Base-by-base conservation (phyloP, 345 rosid species). In the Citrus reticulata region DNA sequence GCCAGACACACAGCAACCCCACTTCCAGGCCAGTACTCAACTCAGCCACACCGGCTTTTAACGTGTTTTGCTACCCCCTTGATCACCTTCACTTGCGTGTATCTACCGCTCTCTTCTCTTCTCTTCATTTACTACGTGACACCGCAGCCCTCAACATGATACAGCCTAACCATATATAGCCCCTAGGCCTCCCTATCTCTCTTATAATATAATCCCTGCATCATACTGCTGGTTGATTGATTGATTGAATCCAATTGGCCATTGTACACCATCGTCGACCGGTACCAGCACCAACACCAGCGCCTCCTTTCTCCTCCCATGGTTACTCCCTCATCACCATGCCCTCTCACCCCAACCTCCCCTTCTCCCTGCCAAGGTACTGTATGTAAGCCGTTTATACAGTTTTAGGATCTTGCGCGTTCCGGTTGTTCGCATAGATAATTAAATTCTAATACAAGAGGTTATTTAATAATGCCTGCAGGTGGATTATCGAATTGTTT, bases 401-500 rank as follows among this genome's bases (percentile, higher is more conserved):
- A 42, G 4, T 2, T 42, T 42, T 42, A 42, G 49, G 49, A 42
- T 42, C 16, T 42, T 2, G 16, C 4, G 4, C 49, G 49, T 42
- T 42, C 16, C 49, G 4, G 49, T 42, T 42, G 49, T 42, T 42
- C 14, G 16, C 49, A 42, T 42, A 42, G 51, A 46, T 46, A 46
- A 46, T 46, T 46, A 46, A 11, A 46, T 11, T 46, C 51, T 46
- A 13, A 46, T 46, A 1, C 17, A 46, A 46, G 51, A 3, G 51
- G 51, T 46, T 46, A 46, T 10, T 46, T 46, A 46, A 46, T 46
- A 46, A 46, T 46, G 51, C 51, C 51, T 71, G 34, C 74, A 71
- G 74, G 88, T 88, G 90, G 89, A 82, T 84, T 81, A 82, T 83
- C 78, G 85, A 85, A 82, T 73, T 83, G 70, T 74, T 74, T 71